Evolutionary conservation across 345 rosid species (phyloP), one percentile per base, ranked within the genome.

Genomic region (Hirschfeldia incana): DNA sequence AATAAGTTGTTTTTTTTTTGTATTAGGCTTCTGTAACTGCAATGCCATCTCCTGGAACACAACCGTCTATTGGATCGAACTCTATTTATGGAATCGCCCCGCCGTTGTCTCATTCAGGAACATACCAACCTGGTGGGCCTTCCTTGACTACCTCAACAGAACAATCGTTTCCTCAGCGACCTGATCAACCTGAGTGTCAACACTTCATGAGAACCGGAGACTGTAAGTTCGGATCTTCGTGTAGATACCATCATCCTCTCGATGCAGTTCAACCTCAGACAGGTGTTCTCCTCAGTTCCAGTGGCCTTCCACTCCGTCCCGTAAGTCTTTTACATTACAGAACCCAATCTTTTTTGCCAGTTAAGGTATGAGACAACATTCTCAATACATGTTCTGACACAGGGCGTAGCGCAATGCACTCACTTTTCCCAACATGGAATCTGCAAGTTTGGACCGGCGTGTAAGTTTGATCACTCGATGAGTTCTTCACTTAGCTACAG

Each of bases 211-310:
- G 85, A 85, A 95, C 93, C 15, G 97, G 99, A 4, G 90, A 91
- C 57, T 95, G 99, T 88, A 93, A 85, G 85, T 93, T 84, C 42
- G 97, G 97, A 79, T 90, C 97, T 57, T 90, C 89, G 0, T 93
- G 99, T 88, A 87, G 84, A 87, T 95, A 89, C 80, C 97, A 95
- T 85, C 99, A 95, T 80, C 99, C 99, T 15, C 86, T 81, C 21
- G 97, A 90, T 70, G 70, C 78, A 66, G 74, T 81, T 65, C 79
- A 80, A 37, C 89, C 89, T 51, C 88, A 81, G 81, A 39, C 87
- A 13, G 84, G 87, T 76, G 77, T 84, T 42, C 65, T 79, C 79
- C 91, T 93, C 74, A 90, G 92, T 78, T 89, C 97, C 70, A 62
- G 83, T 44, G 98, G 99, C 65, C 89, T 95, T 80, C 98, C 99